Conservation (phyloP, 257 asterid genomes). For the Przewalskia tangutica region DNA sequence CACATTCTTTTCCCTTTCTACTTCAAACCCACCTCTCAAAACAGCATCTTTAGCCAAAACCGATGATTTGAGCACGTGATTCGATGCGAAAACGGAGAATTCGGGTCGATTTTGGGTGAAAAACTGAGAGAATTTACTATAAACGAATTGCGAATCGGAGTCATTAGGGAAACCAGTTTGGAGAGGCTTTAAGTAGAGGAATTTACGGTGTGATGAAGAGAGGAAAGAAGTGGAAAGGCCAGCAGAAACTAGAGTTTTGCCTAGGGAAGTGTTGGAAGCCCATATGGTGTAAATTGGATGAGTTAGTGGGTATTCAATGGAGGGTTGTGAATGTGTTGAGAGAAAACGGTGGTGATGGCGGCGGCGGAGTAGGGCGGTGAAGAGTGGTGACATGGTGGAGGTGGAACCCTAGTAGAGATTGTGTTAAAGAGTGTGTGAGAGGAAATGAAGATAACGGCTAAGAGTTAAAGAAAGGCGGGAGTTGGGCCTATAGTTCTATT, state of each 20-base stretch:
- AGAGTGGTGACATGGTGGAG: constrained; percentile 23
- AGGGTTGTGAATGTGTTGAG: constrained; percentile 7
- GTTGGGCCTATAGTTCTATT: too few relatives aligned
- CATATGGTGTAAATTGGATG: constrained; percentile 89
- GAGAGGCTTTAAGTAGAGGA: constrained; percentile 71
- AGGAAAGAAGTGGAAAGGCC: constrained; percentile 89
- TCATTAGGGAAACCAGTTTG: constrained; percentile 91
- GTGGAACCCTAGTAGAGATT: neutral
- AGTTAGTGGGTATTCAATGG: constrained; percentile 53
- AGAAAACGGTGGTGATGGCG: constrained; percentile 24
- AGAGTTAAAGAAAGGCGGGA: too few relatives aligned
- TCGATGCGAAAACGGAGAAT: constrained; percentile 57
- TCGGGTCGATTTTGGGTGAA: constrained; percentile 33
- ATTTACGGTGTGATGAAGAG: constrained; percentile 33
- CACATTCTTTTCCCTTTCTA: too few relatives aligned
- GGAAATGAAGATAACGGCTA: too few relatives aligned
- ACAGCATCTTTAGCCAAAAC: too few relatives aligned
- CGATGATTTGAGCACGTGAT: constrained; percentile 29
- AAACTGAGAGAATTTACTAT: constrained; percentile 42
- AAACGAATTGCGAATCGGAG: constrained; percentile 83
- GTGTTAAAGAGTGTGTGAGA: neutral
- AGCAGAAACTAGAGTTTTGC: constrained; percentile 95
- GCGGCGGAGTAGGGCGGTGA: constrained; percentile 7
- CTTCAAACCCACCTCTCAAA: constrained; percentile 1
- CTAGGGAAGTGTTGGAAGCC: constrained; percentile 92